Percentiles rank a stretch among this genome's conserved stretches.
These are phyloP conservation scores for Mycena metata DNA, from an alignment of 768 basidiomycete species.

Conservation along the genomic window DNA sequence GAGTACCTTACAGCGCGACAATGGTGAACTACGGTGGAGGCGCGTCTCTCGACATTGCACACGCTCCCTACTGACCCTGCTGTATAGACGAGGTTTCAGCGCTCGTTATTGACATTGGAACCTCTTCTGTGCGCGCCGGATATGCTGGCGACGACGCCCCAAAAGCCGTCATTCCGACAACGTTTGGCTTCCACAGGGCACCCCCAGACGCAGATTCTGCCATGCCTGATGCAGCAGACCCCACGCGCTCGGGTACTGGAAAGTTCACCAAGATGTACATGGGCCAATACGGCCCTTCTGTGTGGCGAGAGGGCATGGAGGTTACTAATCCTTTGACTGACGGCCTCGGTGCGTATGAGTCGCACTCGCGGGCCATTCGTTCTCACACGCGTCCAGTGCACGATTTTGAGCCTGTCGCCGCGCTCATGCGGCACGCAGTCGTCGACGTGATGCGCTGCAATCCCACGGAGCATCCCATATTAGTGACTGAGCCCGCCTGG, in stretches of 20 bases:
- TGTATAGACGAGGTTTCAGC: conserved; percentile 94
- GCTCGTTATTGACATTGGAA: conserved; percentile 94
- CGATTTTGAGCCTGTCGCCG: conserved; percentile 82
- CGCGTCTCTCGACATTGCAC: conserved; percentile 49
- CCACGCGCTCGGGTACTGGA: conserved; percentile 48
- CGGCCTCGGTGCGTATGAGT: conserved; percentile 75
- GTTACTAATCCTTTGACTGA: conserved; percentile 86
- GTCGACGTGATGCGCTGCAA: conserved; percentile 82
- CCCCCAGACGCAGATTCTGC: conserved; percentile 62
- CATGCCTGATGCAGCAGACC: conserved; percentile 66
- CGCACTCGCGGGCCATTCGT: conserved; percentile 8
- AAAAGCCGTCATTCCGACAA: conserved; percentile 90
- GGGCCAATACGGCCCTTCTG: conserved; percentile 88
- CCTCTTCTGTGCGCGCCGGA: conserved; percentile 90
- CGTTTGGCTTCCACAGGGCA: conserved; percentile 81
- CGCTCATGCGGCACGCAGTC: conserved; percentile 81
- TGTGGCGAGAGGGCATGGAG: conserved; percentile 94
- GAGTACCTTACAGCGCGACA: too few relatives aligned
- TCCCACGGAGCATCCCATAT: conserved; percentile 88
- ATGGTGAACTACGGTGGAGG: conserved; percentile 94
- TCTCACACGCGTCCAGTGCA: conserved; percentile 58
- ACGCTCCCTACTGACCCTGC: background rate
- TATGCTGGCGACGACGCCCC: conserved; percentile 98
- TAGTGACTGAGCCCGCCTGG: conserved; percentile 97
- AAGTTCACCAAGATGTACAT: conserved; percentile 77